Conservation (phyloP, 495 filamentous ascomycete genomes). For the Daldinia loculata region DNA sequence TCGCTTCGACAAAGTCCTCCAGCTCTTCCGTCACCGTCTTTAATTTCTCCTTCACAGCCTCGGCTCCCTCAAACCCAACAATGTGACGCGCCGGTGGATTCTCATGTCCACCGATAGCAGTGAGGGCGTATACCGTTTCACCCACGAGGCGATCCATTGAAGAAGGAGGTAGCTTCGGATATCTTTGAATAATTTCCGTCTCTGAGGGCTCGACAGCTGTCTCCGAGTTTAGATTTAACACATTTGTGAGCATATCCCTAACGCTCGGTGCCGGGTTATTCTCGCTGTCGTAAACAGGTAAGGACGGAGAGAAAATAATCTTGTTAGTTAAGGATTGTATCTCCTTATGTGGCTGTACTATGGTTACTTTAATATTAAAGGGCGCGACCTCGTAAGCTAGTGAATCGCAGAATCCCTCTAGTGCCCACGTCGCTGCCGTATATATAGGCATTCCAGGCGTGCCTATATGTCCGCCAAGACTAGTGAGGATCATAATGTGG, state of each 20-base stretch:
- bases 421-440: conserved; percentile 90
- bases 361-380: conserved; percentile 95
- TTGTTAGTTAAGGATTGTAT: conserved; percentile 85
- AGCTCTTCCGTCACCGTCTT: conserved; percentile 96
- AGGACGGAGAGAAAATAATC: conserved; percentile 79
- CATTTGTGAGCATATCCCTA: conserved; percentile 78
- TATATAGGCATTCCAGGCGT: conserved; percentile 92
- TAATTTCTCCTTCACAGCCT: conserved; percentile 92
- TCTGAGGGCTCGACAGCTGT: conserved; percentile 56
- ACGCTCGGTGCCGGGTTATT: conserved; percentile 81
- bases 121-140: conserved; percentile 92
- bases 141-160: conserved; percentile 75
- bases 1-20: conserved; percentile 94
- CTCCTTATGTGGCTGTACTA: conserved; percentile 88
- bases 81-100: conserved; percentile 95
- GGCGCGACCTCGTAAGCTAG: conserved; percentile 96
- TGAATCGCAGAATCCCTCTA: conserved; percentile 98
- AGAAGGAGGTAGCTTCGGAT: conserved; percentile 71
- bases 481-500: conserved; percentile 89
- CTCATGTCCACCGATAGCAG: conserved; percentile 91
- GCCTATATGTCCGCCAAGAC: conserved; percentile 90
- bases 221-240: conserved; percentile 67
- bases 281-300: conserved; percentile 75
- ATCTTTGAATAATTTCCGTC: conserved; percentile 71
- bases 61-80: conserved; percentile 88